These are phyloP conservation scores for Xenoacremonium recifei DNA, from an alignment of 2,329 filamentous ascomycete genomes.

Conservation along the genomic window DNA sequence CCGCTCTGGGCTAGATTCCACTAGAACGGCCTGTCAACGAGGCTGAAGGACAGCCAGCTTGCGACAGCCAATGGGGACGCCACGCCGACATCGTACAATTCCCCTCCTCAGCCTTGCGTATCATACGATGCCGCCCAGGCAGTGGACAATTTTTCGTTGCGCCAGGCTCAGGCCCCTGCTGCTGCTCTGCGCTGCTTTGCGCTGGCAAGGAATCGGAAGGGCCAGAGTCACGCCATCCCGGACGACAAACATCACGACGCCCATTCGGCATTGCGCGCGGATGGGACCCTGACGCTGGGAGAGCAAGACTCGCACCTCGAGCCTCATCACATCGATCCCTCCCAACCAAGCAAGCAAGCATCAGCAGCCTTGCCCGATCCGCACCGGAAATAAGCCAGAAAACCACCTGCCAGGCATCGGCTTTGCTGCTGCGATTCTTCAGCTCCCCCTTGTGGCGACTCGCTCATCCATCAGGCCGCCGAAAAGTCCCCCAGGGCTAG, in stretches of 20 bases:
- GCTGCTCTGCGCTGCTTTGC: slow-evolving; percentile 5
- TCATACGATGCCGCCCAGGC: slow-evolving; percentile 35
- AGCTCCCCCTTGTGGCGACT: too few species aligned
- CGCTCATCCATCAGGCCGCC: too few species aligned
- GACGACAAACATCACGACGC: slow-evolving; percentile 27
- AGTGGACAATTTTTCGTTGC: slow-evolving; percentile 26
- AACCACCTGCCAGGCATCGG: too few species aligned
- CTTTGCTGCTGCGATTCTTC: too few species aligned
- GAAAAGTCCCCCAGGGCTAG: too few species aligned
- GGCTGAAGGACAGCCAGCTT: slow-evolving; percentile 1
- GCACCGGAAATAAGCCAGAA: too few species aligned
- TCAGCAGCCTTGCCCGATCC: too few species aligned
- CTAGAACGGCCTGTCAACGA: slow-evolving; percentile 2
- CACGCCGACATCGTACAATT: slow-evolving; percentile 25
- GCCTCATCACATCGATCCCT: too few species aligned
- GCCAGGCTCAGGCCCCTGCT: slow-evolving; percentile 26
- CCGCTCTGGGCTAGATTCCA: neutral
- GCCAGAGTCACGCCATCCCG: slow-evolving; percentile 29
- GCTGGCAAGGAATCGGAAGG: slow-evolving; percentile 18
- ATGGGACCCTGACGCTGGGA: neutral
- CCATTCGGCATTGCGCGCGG: slow-evolving; percentile 23
- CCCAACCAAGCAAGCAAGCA: too few species aligned
- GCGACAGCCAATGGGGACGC: slow-evolving; percentile 1
- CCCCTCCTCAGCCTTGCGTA: slow-evolving; percentile 36
- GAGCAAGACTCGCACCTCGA: too few species aligned